Evolutionary conservation across 108 stramenopile species (phyloP), one percentile per base, ranked within the genome.

Genomic region (Aurantiochytrium sp.): DNA sequence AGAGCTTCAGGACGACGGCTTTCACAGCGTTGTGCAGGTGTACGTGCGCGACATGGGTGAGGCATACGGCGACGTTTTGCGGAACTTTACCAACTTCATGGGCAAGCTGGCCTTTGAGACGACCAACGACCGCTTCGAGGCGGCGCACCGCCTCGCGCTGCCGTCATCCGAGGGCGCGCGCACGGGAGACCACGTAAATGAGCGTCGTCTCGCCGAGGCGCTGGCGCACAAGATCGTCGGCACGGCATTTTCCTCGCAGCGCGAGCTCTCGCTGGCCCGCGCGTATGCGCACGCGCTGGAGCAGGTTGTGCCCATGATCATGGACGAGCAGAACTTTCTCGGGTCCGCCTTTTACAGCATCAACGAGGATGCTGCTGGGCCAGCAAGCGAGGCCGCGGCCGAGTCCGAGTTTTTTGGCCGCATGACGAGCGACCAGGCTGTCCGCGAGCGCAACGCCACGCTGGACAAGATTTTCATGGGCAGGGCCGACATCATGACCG

Each of bases 301-400:
- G 24, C 73, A 81, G 30, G 24, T 81, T 21, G n/a, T 41, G n/a
- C 73, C 73, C 45, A 48, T 81, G 39, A 42, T 81, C 30, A 48
- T 81, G 39, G 42, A 48, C n/a, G 73, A 81, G 45, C 73, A 81
- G 45, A n/a, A 41, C 39, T 81, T 81, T 30, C 73, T 81, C 36
- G 59, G 59, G 1, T 65, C 59, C 8, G 34, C 59, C 6, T 65
- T 65, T 34, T 65, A 65, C 34, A 65, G 59, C 4, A 65, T 65
- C 32, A 65, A 65, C 34, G 59, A 65, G 34, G 59, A n/a, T n/a
- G n/a, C n/a, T n/a, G n/a, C n/a, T n/a, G n/a, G n/a, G n/a, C n/a
- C n/a, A n/a, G n/a, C n/a, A n/a, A n/a, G n/a, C n/a, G n/a, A n/a
- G n/a, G n/a, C n/a, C n/a, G n/a, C n/a, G n/a, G n/a, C n/a, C n/a